Evolutionary conservation across 1,139 yeast species (phyloP).

Genomic region (Blastobotrys persicus): DNA sequence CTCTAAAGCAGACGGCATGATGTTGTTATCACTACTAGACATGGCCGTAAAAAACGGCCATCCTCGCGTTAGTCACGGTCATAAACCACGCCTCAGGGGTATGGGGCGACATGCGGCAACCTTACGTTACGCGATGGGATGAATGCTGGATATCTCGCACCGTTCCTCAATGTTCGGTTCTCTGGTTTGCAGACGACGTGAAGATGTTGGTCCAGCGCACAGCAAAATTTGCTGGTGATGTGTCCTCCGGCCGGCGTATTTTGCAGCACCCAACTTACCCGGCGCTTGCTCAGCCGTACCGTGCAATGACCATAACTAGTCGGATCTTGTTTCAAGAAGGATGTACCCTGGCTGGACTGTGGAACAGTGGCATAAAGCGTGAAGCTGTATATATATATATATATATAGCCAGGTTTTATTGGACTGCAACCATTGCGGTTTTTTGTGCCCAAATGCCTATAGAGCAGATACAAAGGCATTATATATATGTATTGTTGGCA

Average conservation of each 20-base stretch:
- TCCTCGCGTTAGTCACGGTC: not conserved
- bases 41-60: not conserved
- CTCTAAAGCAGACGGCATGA: constrained; percentile 44
- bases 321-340: too few relatives aligned
- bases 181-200: constrained; percentile 3
- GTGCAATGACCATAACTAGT: too few relatives aligned
- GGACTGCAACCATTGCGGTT: too few relatives aligned
- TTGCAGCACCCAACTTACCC: constrained; percentile 1
- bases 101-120: not conserved
- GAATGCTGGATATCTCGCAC: not conserved
- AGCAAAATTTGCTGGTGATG: not conserved
- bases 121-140: not conserved
- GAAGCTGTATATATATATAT: too few relatives aligned
- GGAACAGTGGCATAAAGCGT: too few relatives aligned
- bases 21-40: not conserved
- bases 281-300: not conserved
- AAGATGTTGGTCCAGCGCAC: constrained; percentile 9
- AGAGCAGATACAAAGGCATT: too few relatives aligned
- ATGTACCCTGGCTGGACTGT: not conserved
- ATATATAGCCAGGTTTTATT: too few relatives aligned
- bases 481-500: too few relatives aligned
- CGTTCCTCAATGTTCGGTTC: constrained; percentile 5
- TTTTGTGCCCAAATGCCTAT: too few relatives aligned
- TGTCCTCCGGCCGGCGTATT: not conserved
- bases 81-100: not conserved